Evolutionary conservation across 2,329 filamentous ascomycete genomes (phyloP), one percentile per base, ranked within the genome.

Genomic region (Pseudonectria foliicola): DNA sequence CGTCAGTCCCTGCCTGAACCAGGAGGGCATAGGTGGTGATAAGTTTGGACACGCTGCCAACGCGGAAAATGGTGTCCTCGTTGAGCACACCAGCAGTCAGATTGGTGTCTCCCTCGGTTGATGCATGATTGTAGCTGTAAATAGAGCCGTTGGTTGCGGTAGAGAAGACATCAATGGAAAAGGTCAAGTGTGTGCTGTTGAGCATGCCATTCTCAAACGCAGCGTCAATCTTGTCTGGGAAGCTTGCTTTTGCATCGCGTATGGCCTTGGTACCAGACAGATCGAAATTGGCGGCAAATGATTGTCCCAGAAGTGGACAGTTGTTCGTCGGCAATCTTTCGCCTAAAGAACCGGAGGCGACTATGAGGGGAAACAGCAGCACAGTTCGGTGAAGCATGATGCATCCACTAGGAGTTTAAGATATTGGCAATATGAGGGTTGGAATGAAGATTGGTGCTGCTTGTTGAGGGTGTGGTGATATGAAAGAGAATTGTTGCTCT

Each of bases 91-190:
- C 45, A 0, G 40, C 33, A 0, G 49, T 53, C 0, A 56, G 27
- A 0, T 0, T 53, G 27, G 1, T 42, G 35, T 0, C 33, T 39
- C 2, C 48, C 34, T 1, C 47, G 50, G 3, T 21, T 21, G 18
- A 21, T 8, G 38, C 31, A 14, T 54, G 47, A 6, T 29, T 43
- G 24, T 52, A 45, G 13, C 31, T 52, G 12, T 48, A 54, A 4
- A 54, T 13, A 4, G 48, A 53, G 2, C 31, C 25, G 5, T 54
- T 54, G 0, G 52, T 53, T 0, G 40, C 38, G 0, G 52, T 42
- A 0, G 50, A 54, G 23, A 53, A 54, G 14, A 54, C 52, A 10
- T 54, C 52, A 1, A 54, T 29, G 10, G 45, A 27, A 5, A 53
- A 52, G 10, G 45, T 33, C 0, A 42, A 33, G 11, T 48, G 39